Evolutionary conservation across 805 yeast species (phyloP).

Genomic region (Wickerhamiella domercqiae): DNA sequence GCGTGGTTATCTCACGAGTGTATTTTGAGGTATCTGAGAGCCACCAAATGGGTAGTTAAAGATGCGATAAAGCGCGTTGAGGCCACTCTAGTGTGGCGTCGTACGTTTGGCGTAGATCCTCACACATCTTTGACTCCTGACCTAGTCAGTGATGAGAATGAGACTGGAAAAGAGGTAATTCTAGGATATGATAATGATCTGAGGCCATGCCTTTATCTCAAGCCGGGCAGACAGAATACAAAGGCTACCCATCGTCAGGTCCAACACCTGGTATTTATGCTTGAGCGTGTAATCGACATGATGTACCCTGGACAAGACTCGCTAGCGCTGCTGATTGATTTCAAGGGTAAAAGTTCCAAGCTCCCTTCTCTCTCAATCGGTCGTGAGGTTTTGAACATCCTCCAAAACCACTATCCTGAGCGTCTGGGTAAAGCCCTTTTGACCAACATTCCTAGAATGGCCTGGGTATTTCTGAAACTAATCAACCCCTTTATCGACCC

Average conservation of each 20-base stretch:
- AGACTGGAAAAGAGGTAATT: conserved; percentile 83
- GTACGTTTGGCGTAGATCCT: conserved; percentile 68
- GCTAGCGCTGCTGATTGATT: conserved; percentile 79
- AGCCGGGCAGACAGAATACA: conserved; percentile 93
- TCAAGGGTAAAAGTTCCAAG: conserved; percentile 63
- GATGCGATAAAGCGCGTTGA: conserved; percentile 64
- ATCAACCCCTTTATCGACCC: conserved; percentile 96
- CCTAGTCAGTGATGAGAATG: conserved; percentile 45
- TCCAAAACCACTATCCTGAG: conserved; percentile 96
- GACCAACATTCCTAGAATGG: conserved; percentile 87
- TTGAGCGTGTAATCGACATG: conserved; percentile 81
- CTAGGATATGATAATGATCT: conserved; percentile 80
- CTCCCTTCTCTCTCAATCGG: conserved; percentile 84
- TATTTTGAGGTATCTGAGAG: conserved; percentile 74
- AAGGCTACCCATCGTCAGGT: conserved; percentile 81
- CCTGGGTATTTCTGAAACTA: conserved; percentile 79
- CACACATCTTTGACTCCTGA: conserved; percentile 21
- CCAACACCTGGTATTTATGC: conserved; percentile 85
- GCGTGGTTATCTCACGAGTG: conserved; percentile 94
- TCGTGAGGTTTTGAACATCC: conserved; percentile 77
- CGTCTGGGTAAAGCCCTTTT: conserved; percentile 84
- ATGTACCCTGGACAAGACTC: conserved; percentile 97
- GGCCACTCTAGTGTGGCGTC: conserved; percentile 78
- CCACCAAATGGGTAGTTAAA: conserved; percentile 73
- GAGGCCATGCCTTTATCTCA: conserved; percentile 83